Conservation (phyloP, 345 rosid genomes). For the Triadica sebifera region DNA sequence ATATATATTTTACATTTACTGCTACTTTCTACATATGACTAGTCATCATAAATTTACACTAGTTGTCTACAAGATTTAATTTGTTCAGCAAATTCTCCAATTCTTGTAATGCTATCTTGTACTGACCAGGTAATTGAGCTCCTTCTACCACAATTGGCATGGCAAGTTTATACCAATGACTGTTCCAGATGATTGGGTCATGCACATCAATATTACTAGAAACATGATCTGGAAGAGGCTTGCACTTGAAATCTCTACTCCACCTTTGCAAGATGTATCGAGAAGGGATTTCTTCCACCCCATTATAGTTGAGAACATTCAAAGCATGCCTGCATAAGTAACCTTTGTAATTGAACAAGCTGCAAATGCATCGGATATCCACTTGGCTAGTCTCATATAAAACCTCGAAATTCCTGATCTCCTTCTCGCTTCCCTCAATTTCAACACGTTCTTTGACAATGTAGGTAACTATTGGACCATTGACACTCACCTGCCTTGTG, state of each 20-base stretch:
- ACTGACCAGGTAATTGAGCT: slow-evolving; percentile 33
- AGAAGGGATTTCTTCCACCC: slow-evolving; percentile 47
- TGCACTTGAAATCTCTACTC: slow-evolving; percentile 40
- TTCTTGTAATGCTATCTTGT: slow-evolving; percentile 42
- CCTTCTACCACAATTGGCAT: slow-evolving; percentile 41
- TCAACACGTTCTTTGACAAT: slow-evolving; percentile 49
- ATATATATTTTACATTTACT: neutral
- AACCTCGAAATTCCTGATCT: slow-evolving; percentile 44
- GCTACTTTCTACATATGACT: neutral
- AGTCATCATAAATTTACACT: slow-evolving; percentile 17
- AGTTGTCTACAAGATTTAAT: slow-evolving; percentile 34
- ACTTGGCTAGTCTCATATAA: slow-evolving; percentile 42
- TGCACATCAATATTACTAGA: slow-evolving; percentile 25
- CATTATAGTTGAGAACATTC: slow-evolving; percentile 50
- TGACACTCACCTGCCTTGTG: slow-evolving; percentile 42
- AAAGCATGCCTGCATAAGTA: slow-evolving; percentile 57
- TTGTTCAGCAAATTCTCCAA: slow-evolving; percentile 42
- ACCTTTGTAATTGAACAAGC: slow-evolving; percentile 56
- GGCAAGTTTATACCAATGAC: slow-evolving; percentile 29
- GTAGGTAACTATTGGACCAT: slow-evolving; percentile 43
- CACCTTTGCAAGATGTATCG: slow-evolving; percentile 44
- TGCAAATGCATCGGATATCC: slow-evolving; percentile 57
- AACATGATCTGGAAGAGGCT: slow-evolving; percentile 23
- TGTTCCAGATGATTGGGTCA: slow-evolving; percentile 34
- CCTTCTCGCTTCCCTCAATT: slow-evolving; percentile 40